Evolutionary conservation across 768 basidiomycete species (phyloP).

Genomic region (Lanmaoa rubissima): DNA sequence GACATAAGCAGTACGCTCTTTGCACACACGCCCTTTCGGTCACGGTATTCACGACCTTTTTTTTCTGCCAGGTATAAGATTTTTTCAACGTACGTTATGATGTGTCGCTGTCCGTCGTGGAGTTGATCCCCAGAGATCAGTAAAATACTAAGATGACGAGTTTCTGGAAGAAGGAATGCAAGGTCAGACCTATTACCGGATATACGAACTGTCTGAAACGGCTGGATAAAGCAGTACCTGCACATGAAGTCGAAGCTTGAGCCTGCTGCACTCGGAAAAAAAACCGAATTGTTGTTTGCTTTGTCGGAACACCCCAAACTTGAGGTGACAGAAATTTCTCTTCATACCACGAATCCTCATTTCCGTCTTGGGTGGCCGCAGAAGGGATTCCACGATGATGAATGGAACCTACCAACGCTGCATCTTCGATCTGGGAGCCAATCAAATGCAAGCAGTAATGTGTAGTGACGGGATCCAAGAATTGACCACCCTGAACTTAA

Average conservation of each 20-base stretch:
- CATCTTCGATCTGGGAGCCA: slow-evolving; percentile 5
- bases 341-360: slow-evolving; percentile 7
- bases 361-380: slow-evolving; percentile 6
- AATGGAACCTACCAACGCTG: slow-evolving; percentile 4
- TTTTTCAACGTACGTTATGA: not conserved
- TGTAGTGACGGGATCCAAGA: slow-evolving; percentile 4
- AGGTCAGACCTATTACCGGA: slow-evolving; percentile 1
- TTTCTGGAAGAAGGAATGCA: not conserved
- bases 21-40: not conserved
- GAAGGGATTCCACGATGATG: not conserved
- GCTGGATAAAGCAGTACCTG: not conserved
- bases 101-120: not conserved
- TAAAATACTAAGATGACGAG: not conserved
- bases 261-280: not conserved
- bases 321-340: not conserved
- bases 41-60: not conserved
- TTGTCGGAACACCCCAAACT: not conserved
- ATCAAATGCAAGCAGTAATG: slow-evolving; percentile 14
- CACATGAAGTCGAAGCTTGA: not conserved
- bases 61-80: not conserved
- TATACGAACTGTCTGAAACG: not conserved
- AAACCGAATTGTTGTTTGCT: not conserved
- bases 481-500: slow-evolving; percentile 15
- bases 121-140: not conserved
- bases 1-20: not conserved